phyloP scores from a whole-genome alignment of 2,329 filamentous ascomycete species.

The Botryotinia calthae region DNA sequence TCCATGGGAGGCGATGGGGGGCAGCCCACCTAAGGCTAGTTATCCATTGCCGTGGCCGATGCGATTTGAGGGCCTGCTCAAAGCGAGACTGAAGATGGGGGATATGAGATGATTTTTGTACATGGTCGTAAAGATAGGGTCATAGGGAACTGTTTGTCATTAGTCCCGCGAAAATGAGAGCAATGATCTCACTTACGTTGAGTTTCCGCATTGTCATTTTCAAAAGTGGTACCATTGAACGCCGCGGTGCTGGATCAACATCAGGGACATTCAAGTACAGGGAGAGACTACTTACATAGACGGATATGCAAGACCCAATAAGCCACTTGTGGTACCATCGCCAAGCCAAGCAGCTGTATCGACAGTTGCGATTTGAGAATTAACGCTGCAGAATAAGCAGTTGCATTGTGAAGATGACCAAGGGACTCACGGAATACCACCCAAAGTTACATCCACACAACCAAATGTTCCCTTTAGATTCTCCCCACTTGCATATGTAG shows the following conservation, averaged over 20 bases:
- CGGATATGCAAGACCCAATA: constrained; percentile 52
- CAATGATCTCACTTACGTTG: not conserved
- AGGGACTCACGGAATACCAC: constrained; percentile 42
- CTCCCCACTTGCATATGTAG: constrained; percentile 46
- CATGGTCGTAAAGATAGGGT: constrained; percentile 52
- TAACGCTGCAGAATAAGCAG: not conserved
- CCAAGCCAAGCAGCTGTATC: constrained; percentile 45
- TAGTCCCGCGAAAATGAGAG: not conserved
- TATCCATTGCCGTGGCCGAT: constrained; percentile 41
- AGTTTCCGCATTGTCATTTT: constrained; percentile 10
- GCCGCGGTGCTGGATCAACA: not conserved
- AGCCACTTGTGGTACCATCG: constrained; percentile 46
- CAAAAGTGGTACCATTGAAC: constrained; percentile 21
- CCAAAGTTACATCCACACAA: constrained; percentile 42
- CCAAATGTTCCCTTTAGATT: constrained; percentile 43
- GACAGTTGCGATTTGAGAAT: constrained; percentile 48
- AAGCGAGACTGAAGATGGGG: constrained; percentile 49
- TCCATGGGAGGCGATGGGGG: constrained; percentile 39
- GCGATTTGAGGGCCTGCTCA: constrained; percentile 38
- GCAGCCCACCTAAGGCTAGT: constrained; percentile 50
- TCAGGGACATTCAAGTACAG: not conserved
- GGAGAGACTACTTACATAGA: constrained; percentile 36
- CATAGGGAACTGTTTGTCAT: constrained; percentile 40
- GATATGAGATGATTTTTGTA: constrained; percentile 44
- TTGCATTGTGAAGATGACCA: not conserved